phyloP scores from a whole-genome alignment of 495 filamentous ascomycete genomes.

The Filosporella fistucella region DNA sequence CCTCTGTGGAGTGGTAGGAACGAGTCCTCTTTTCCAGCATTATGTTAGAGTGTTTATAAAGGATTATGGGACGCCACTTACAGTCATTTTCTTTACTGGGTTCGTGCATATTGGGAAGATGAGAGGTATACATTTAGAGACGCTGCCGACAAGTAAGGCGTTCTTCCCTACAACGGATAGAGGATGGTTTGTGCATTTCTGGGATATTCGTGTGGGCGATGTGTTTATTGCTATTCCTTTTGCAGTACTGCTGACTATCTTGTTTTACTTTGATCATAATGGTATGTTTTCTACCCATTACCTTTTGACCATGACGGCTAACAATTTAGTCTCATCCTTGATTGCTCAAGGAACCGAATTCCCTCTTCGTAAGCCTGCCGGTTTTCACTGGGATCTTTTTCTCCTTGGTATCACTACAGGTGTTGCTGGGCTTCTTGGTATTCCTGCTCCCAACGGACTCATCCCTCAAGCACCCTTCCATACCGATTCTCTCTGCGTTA shows the following conservation, averaged over 20 bases:
- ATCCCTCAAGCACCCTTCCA: slow-evolving; percentile 94
- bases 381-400: slow-evolving; percentile 96
- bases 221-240: slow-evolving; percentile 89
- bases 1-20: slow-evolving; percentile 64
- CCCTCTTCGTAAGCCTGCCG: slow-evolving; percentile 84
- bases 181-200: slow-evolving; percentile 83
- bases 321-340: slow-evolving; percentile 63
- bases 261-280: slow-evolving; percentile 95
- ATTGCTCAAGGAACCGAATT: slow-evolving; percentile 93
- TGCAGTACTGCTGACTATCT: slow-evolving; percentile 75
- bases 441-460: slow-evolving; percentile 90
- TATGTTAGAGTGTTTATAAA: slow-evolving; percentile 72
- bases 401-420: slow-evolving; percentile 85
- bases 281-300: slow-evolving; percentile 37
- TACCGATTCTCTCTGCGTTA: slow-evolving; percentile 77
- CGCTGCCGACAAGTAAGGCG: slow-evolving; percentile 65
- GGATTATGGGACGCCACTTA: slow-evolving; percentile 80
- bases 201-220: slow-evolving; percentile 70
- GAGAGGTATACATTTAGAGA: slow-evolving; percentile 56
- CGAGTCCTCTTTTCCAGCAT: slow-evolving; percentile 64
- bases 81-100: slow-evolving; percentile 82
- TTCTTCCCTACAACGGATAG: slow-evolving; percentile 81
- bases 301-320: slow-evolving; percentile 5
- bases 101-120: slow-evolving; percentile 84
- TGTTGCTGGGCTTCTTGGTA: slow-evolving; percentile 75